Conservation (phyloP, 1,139 yeast genomes). For the Groenewaldozyma sp. region DNA sequence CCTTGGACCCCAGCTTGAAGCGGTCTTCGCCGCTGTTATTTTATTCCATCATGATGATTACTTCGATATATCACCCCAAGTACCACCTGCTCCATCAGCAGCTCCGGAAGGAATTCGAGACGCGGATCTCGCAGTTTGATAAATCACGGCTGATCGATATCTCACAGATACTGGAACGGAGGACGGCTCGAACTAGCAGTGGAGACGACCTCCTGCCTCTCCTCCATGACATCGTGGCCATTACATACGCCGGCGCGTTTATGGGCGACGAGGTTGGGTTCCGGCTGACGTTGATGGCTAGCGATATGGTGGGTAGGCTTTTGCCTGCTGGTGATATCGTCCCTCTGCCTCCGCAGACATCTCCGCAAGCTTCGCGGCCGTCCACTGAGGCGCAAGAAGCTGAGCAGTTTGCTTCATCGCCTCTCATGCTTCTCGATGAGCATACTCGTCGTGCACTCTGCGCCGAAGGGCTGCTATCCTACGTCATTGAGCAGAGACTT, state of each 20-base stretch:
- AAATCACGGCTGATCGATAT: slow-evolving; percentile 1
- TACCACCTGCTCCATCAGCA: slow-evolving; percentile 14
- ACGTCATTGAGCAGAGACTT: slow-evolving; percentile 20
- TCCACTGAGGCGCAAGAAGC: neutral
- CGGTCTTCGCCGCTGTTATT: slow-evolving; percentile 17
- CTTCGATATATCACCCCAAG: slow-evolving; percentile 16
- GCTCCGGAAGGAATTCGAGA: slow-evolving; percentile 15
- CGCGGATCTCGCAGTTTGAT: slow-evolving; percentile 8
- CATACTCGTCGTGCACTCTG: slow-evolving; percentile 14
- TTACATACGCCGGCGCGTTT: slow-evolving; percentile 21
- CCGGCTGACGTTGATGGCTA: slow-evolving; percentile 17
- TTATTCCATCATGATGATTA: slow-evolving; percentile 17
- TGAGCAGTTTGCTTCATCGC: neutral
- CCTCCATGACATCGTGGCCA: slow-evolving; percentile 15
- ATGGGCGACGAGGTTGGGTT: slow-evolving; percentile 22
- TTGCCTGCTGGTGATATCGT: slow-evolving; percentile 14
- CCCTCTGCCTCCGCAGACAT: neutral
- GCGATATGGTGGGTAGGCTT: slow-evolving; percentile 17
- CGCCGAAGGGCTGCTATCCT: slow-evolving; percentile 19
- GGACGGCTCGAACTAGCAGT: slow-evolving; percentile 1
- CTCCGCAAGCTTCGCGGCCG: no score
- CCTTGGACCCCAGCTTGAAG: slow-evolving; percentile 12
- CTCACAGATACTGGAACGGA: neutral
- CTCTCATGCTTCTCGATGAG: slow-evolving; percentile 8
- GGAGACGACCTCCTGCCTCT: slow-evolving; percentile 7